Base-by-base conservation (phyloP, 2,329 filamentous ascomycete species). In the Cadophora luteo-olivacea region DNA sequence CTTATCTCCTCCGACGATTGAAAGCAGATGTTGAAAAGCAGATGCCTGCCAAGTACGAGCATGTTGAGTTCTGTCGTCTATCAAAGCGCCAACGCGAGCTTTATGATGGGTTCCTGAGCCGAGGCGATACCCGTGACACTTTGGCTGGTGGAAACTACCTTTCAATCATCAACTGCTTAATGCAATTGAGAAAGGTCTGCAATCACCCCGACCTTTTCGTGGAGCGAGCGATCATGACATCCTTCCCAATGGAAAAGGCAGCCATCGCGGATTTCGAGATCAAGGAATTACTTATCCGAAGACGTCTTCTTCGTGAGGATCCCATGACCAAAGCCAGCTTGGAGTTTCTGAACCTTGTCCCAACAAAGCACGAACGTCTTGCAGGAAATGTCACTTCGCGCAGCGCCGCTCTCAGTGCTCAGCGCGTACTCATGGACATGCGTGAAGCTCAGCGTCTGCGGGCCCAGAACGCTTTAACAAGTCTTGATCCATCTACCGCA, bases 21-120 rank as follows among this genome's bases (percentile, higher is more conserved):
- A 99, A 99, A 81, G 92, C 93, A 55, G 96, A 99, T 77, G 96
- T 99, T 6, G 97, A 99, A 82, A 97, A 98, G 82, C 96, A 99
- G 78, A 97, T 99, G 92, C 96, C 97, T 0, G 94, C 89, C 70
- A 99, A 99, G 79, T 97, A 97, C 77, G 97, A 99, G 79, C 94
- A 97, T 77, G 94, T 99, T 24, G 92, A 98, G 72, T 94, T 97
- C 76, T 99, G 96, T 79, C 92, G 95, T 55, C 84, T 99, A 4
- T 98, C 95, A 7, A 97, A 98, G 79, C 90, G 96, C 29, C 96
- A 99, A 78, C 89, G 96, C 54, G 96, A 97, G 80, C 83, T 99
- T 9, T 99, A 99, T 76, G 96, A 99, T 80, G 95, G 95, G 1
- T 99, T 98, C 80, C 89, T 99, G 82, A 93, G 93, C 41, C 90